Evolutionary conservation across 768 basidiomycete genomes (phyloP), one percentile per base, ranked within the genome.

Genomic region (Leucosporidium scottii): DNA sequence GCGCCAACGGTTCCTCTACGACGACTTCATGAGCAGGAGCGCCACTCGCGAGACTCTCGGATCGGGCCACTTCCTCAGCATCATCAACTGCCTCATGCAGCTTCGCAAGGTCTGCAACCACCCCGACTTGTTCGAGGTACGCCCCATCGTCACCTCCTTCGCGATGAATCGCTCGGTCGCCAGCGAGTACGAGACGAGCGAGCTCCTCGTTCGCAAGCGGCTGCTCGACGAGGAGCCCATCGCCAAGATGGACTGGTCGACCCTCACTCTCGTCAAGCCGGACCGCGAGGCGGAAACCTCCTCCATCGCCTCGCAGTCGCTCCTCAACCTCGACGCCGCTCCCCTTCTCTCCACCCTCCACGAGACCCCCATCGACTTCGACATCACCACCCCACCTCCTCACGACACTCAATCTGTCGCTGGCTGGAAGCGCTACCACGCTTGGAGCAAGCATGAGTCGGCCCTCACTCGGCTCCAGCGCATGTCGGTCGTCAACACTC

Each of bases 101-200:
- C 83, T 97, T 18, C 89, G 94, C 65, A 98, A 98, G 83, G 91
- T 93, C 2, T 92, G 91, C 81, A 94, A 91, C 23, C 94, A 99
- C 78, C 93, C 94, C 0, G 90, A 90, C 81, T 79, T 97, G 15
- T 98, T 99, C 77, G 88, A 91, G 59, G 72, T 73, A 10, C 77
- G 81, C 57, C 79, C 79, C 10, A 78, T 82, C 61, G 67, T 78
- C 34, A 81, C 81, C 20, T 80, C 79, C 28, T 81, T 81, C 73
- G 77, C 77, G n/a, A 80, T 81, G 79, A 74, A 76, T 30, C 69
- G 73, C 15, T 75, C 76, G 2, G 77, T 81, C 25, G 76, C 77
- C 8, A 71, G 68, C 23, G 76, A 78, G 25, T 80, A 74, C 67
- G 77, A 78, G 62, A 75, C 79, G n/a, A 64, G 69, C 28, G 80